A percentile compares a stretch with the other conserved stretches of the same genome.
These are phyloP conservation scores for Peribolospora baueri DNA, from an alignment of 768 basidiomycete species.

Conservation along the genomic window DNA sequence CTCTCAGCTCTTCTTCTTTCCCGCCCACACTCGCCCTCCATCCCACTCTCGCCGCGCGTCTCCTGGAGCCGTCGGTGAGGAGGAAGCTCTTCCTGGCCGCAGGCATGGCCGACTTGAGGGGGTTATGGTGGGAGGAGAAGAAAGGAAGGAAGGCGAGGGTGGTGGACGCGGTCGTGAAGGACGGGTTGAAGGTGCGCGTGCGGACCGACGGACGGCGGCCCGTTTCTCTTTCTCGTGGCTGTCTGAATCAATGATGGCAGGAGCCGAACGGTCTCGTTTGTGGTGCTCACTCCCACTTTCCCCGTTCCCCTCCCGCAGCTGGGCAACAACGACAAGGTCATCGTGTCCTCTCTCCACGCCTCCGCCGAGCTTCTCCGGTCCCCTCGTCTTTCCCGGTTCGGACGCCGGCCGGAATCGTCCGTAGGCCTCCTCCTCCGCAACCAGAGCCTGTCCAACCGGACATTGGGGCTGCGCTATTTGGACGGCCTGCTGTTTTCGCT, in stretches of 20 bases:
- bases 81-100: constrained; percentile 56
- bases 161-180: constrained; percentile 47
- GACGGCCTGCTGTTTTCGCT: too few species aligned
- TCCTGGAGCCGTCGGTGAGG: constrained; percentile 21
- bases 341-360: background rate
- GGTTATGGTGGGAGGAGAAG: constrained; percentile 39
- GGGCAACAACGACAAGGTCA: background rate
- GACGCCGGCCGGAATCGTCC: background rate
- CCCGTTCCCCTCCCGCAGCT: background rate
- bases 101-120: constrained; percentile 44
- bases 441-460: too few species aligned
- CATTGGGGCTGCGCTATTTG: too few species aligned
- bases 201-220: background rate
- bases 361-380: constrained; percentile 1
- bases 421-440: too few species aligned
- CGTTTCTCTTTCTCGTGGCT: background rate
- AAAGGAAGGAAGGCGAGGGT: constrained; percentile 31
- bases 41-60: constrained; percentile 18
- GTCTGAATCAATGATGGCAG: constrained; percentile 8
- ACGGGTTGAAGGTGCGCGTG: constrained; percentile 41
- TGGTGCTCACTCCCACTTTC: constrained; percentile 13
- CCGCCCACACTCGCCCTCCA: constrained; percentile 25
- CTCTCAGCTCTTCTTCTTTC: constrained; percentile 4
- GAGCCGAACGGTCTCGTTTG: constrained; percentile 15
- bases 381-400: background rate